Percentiles rank a stretch among this genome's conserved stretches.
Conservation (phyloP, 1,284 basidiomycete species). For the Cutaneotrichosporon sp. region DNA sequence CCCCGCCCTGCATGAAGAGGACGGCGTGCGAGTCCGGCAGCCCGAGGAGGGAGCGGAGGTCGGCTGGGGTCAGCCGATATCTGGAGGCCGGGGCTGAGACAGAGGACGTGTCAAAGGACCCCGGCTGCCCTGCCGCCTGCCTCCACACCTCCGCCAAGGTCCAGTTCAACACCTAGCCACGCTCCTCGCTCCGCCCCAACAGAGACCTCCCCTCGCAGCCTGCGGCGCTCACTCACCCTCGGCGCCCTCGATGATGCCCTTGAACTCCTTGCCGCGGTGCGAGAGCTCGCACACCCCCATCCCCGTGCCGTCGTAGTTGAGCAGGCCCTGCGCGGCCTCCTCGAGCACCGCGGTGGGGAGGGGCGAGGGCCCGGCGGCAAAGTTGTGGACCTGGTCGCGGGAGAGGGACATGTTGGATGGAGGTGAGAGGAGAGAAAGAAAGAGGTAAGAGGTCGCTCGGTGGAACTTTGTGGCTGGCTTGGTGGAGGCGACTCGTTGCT, state of each 20-base stretch:
- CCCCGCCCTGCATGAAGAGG: slow-evolving; percentile 90
- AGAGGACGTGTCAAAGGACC: too few relatives aligned
- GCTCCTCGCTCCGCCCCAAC: not conserved
- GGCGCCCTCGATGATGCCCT: slow-evolving; percentile 66
- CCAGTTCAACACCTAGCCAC: not conserved
- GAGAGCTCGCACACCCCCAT: slow-evolving; percentile 93
- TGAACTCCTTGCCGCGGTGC: slow-evolving; percentile 87
- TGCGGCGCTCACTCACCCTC: slow-evolving; percentile 56
- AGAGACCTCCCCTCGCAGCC: too few relatives aligned
- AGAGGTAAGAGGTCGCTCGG: not conserved
- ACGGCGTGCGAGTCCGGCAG: slow-evolving; percentile 83
- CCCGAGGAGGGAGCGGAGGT: slow-evolving; percentile 71
- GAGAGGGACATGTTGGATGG: slow-evolving; percentile 15
- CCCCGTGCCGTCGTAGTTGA: slow-evolving; percentile 85
- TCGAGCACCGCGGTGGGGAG: slow-evolving; percentile 78
- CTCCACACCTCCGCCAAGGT: not conserved
- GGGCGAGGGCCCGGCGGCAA: slow-evolving; percentile 88
- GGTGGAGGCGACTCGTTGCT: too few relatives aligned
- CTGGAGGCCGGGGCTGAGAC: too few relatives aligned
- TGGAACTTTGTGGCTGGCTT: too few relatives aligned
- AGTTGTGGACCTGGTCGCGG: slow-evolving; percentile 69
- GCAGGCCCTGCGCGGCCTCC: slow-evolving; percentile 69
- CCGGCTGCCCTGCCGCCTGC: not conserved
- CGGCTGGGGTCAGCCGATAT: slow-evolving; percentile 42
- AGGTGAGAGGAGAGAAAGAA: not conserved